Percentiles rank a stretch among this genome's conserved stretches.
Evolutionary conservation across 164 flowering plant genomes (phyloP).

Genomic region (Magnolia officinalis): DNA sequence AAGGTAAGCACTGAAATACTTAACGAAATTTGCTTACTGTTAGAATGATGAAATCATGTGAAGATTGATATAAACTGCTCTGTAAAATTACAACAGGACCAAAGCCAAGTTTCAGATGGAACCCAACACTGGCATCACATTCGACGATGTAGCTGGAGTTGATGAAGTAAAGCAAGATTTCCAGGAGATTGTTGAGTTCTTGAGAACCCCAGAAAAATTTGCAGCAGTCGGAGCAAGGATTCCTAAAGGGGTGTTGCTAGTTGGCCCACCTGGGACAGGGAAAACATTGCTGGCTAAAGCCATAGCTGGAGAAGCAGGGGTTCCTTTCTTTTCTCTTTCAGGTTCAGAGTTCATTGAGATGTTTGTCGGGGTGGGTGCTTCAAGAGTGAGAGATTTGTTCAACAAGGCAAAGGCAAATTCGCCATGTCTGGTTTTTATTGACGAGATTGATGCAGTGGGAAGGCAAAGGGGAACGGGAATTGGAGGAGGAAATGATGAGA

Average conservation of each 20-base stretch:
- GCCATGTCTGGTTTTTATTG: constrained; percentile 68
- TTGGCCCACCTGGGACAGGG: constrained; percentile 78
- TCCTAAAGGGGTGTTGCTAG: constrained; percentile 64
- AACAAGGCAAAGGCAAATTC: constrained; percentile 56
- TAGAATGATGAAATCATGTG: neutral
- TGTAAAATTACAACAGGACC: constrained; percentile 29
- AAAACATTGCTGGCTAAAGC: constrained; percentile 72
- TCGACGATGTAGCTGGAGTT: constrained; percentile 73
- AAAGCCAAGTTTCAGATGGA: constrained; percentile 75
- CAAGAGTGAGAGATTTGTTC: constrained; percentile 71
- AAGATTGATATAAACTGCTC: neutral
- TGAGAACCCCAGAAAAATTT: constrained; percentile 61
- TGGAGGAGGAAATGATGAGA: constrained; percentile 72
- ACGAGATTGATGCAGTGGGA: constrained; percentile 78
- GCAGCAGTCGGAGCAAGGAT: constrained; percentile 58
- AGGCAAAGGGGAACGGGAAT: constrained; percentile 68
- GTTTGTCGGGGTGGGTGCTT: constrained; percentile 79
- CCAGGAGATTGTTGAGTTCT: constrained; percentile 61
- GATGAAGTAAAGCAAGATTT: constrained; percentile 80
- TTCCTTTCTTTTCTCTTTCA: constrained; percentile 65
- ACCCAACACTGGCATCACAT: constrained; percentile 73
- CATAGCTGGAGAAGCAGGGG: constrained; percentile 79
- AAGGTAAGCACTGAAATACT: constrained; percentile 26
- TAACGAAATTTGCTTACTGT: neutral
- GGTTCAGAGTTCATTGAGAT: constrained; percentile 76